These are phyloP conservation scores for Suillus cothurnatus DNA, from an alignment of 768 basidiomycete species.

Conservation along the genomic window DNA sequence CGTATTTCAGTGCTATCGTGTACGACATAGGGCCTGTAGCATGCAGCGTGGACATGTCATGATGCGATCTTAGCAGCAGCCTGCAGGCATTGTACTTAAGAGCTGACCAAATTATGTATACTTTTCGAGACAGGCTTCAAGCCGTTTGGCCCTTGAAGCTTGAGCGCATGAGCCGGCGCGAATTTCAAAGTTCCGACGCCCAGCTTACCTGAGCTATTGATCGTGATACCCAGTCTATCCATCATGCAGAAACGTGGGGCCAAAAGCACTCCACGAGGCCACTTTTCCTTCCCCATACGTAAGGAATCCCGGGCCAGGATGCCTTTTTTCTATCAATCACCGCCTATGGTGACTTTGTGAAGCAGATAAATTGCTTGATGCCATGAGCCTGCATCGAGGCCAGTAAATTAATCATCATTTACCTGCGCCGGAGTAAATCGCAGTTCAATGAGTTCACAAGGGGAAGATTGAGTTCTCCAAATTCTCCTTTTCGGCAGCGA, in stretches of 20 bases:
- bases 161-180: too few relatives aligned
- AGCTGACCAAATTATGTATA: background rate
- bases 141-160: background rate
- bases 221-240: background rate
- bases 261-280: background rate
- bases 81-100: slow-evolving; percentile 1
- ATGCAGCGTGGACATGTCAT: background rate
- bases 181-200: background rate
- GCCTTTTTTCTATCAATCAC: background rate
- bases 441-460: background rate
- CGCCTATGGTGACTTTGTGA: background rate
- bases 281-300: slow-evolving; percentile 2
- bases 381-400: background rate
- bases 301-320: background rate
- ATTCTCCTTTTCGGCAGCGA: background rate
- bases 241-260: background rate
- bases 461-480: background rate
- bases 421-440: background rate
- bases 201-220: background rate
- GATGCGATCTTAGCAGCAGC: background rate
- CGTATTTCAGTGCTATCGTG: slow-evolving; percentile 1
- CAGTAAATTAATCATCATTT: background rate
- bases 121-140: background rate
- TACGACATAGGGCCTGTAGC: background rate
- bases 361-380: background rate